Evolutionary conservation across 345 rosid genomes (phyloP).

Genomic region (Turritis glabra): DNA sequence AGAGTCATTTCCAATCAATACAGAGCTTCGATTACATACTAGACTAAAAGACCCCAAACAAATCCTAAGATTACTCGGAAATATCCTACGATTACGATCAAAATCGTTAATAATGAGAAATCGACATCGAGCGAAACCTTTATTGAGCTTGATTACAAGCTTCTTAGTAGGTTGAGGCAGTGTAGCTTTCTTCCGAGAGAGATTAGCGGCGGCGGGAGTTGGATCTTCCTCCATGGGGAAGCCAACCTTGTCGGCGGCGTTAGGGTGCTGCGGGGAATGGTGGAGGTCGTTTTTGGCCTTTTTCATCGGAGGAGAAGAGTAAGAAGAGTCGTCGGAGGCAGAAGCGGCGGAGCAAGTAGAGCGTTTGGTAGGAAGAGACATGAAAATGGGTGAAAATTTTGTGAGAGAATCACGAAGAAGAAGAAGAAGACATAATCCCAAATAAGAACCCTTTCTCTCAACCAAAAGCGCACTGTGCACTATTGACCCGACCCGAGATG

Average conservation of each 20-base stretch:
- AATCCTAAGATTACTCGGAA: neutral
- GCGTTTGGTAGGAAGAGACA: slow-evolving; percentile 94
- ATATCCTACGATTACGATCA: neutral
- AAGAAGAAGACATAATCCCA: slow-evolving; percentile 33
- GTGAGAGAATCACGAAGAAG: slow-evolving; percentile 22
- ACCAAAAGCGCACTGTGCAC: slow-evolving; percentile 4
- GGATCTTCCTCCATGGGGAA: slow-evolving; percentile 67
- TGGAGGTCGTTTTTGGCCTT: slow-evolving; percentile 59
- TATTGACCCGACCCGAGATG: neutral
- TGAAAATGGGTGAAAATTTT: slow-evolving; percentile 31
- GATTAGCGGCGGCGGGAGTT: slow-evolving; percentile 64
- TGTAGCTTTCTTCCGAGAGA: slow-evolving; percentile 83
- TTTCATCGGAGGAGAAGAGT: slow-evolving; percentile 41
- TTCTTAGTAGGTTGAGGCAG: slow-evolving; percentile 89
- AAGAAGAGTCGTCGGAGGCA: slow-evolving; percentile 51
- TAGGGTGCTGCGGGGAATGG: slow-evolving; percentile 31
- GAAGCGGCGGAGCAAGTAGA: slow-evolving; percentile 47
- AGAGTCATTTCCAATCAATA: slow-evolving; percentile 17
- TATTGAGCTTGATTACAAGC: slow-evolving; percentile 78
- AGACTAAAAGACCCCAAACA: neutral
- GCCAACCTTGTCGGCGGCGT: slow-evolving; percentile 39
- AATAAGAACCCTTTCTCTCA: slow-evolving; percentile 11
- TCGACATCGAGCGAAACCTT: slow-evolving; percentile 50
- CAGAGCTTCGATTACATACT: slow-evolving; percentile 4
- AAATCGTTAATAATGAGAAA: neutral